Conservation (phyloP, 73 alveolate species). For the Urostyla sp. region DNA sequence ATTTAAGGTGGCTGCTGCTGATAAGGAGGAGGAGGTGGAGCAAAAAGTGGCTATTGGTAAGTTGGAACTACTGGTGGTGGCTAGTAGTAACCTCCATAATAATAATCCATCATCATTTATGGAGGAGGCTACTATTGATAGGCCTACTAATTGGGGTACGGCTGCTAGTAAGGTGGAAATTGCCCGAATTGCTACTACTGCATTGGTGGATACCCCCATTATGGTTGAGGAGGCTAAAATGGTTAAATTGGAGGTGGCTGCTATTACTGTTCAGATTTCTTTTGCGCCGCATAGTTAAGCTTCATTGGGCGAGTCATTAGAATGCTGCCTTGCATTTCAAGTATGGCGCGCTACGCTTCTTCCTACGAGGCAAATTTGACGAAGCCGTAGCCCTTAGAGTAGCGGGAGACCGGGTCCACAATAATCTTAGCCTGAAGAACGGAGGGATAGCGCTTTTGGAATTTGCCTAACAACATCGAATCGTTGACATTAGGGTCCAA, state of each 20-base stretch:
- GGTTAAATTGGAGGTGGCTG: not conserved
- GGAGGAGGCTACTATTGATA: constrained; percentile 2
- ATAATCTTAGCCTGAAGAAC: constrained; percentile 73
- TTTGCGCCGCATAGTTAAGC: constrained; percentile 54
- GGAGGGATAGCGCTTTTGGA: constrained; percentile 63
- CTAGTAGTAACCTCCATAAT: too few species aligned
- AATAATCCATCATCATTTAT: not conserved
- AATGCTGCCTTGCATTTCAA: constrained; percentile 78
- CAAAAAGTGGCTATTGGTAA: too few species aligned
- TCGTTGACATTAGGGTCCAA: constrained; percentile 72
- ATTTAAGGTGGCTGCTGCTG: too few species aligned
- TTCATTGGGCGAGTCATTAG: constrained; percentile 75
- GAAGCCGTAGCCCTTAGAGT: constrained; percentile 84
- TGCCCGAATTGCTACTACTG: constrained; percentile 13
- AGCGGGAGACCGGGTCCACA: constrained; percentile 77
- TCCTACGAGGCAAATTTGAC: constrained; percentile 74
- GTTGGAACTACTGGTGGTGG: too few species aligned
- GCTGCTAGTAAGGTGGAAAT: not conserved
- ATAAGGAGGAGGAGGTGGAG: too few species aligned
- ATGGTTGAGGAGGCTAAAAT: not conserved
- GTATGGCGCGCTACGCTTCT: constrained; percentile 76
- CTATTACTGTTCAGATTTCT: not conserved
- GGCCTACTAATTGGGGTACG: not conserved
- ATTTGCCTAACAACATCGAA: constrained; percentile 61
- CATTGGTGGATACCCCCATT: constrained; percentile 28